These are phyloP conservation scores for Pleodorina starrii DNA, from an alignment of 139 green algal genomes.

Conservation along the genomic window DNA sequence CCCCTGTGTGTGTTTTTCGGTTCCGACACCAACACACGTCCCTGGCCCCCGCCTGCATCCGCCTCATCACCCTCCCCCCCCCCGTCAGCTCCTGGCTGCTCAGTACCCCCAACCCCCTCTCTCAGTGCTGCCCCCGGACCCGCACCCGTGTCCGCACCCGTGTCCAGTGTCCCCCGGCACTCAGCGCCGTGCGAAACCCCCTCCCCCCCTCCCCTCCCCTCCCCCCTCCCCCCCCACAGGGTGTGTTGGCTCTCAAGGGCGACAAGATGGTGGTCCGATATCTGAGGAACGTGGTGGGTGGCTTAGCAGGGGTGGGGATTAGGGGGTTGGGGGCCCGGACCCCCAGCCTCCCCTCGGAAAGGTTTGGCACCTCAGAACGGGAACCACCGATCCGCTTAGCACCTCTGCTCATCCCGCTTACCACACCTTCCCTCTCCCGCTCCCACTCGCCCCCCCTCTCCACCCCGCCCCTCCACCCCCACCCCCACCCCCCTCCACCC, in stretches of 20 bases:
- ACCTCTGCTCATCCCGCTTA: too few species aligned
- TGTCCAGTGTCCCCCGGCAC: too few species aligned
- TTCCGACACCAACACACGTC: too few species aligned
- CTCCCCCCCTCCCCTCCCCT: background rate
- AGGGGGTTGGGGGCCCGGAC: too few species aligned
- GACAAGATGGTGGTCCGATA: conserved; percentile 84
- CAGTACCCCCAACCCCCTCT: too few species aligned
- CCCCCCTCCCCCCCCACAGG: conserved; percentile 36
- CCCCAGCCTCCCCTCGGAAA: too few species aligned
- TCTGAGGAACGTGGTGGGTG: conserved; percentile 69
- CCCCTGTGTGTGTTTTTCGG: too few species aligned
- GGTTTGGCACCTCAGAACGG: too few species aligned
- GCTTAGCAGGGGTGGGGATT: background rate
- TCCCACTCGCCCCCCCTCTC: background rate
- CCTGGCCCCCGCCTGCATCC: background rate
- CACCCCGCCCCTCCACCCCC: background rate
- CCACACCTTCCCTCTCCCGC: background rate
- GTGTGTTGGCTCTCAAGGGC: conserved; percentile 72
- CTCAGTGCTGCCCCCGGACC: too few species aligned
- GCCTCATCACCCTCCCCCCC: conserved; percentile 4
- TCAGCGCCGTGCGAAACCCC: too few species aligned
- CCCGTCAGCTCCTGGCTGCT: background rate
- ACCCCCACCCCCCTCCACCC: background rate
- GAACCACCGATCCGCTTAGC: too few species aligned
- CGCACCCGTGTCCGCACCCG: too few species aligned